Evolutionary conservation across 352 stramenopile species (phyloP).

Genomic region (Phytopythium oedochilum): DNA sequence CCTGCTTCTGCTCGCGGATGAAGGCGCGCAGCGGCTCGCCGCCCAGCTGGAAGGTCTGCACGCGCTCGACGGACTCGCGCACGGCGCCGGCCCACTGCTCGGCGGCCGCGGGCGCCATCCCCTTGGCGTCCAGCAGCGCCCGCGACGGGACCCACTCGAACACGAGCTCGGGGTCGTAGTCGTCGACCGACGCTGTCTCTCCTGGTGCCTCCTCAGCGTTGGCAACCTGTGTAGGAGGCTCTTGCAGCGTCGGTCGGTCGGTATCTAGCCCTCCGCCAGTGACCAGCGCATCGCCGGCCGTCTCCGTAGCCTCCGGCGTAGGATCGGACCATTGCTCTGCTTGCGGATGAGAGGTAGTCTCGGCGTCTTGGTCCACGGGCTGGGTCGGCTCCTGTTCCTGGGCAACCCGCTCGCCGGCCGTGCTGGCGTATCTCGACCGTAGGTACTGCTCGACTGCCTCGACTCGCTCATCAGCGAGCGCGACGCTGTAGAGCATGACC

Average conservation of each 20-base stretch:
- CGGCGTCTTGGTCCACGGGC: not conserved
- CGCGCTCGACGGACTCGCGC: conserved; percentile 33
- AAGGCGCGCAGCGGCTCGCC: conserved; percentile 47
- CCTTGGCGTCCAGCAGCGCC: conserved; percentile 15
- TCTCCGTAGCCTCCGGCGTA: not conserved
- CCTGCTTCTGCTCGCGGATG: conserved; percentile 54
- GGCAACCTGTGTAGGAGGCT: not conserved
- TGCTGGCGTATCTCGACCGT: not conserved
- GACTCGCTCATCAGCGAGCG: conserved; percentile 29
- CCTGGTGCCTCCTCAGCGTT: not conserved
- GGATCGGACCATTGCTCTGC: not conserved
- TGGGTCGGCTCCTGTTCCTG: not conserved
- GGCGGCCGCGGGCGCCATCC: conserved; percentile 5
- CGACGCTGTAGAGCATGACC: conserved; percentile 41
- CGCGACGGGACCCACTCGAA: conserved; percentile 57
- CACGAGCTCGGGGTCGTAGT: conserved; percentile 33
- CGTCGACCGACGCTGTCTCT: not conserved
- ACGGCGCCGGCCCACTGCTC: conserved; percentile 38
- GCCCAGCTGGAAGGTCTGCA: conserved; percentile 57
- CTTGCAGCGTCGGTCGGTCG: not conserved
- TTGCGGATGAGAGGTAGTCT: too few relatives aligned
- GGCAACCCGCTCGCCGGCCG: not conserved
- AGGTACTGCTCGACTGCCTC: conserved; percentile 39
- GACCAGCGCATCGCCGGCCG: not conserved
- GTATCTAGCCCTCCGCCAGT: not conserved